Evolutionary conservation across 768 basidiomycete genomes (phyloP).

Genomic region (Dendrothele bispora): DNA sequence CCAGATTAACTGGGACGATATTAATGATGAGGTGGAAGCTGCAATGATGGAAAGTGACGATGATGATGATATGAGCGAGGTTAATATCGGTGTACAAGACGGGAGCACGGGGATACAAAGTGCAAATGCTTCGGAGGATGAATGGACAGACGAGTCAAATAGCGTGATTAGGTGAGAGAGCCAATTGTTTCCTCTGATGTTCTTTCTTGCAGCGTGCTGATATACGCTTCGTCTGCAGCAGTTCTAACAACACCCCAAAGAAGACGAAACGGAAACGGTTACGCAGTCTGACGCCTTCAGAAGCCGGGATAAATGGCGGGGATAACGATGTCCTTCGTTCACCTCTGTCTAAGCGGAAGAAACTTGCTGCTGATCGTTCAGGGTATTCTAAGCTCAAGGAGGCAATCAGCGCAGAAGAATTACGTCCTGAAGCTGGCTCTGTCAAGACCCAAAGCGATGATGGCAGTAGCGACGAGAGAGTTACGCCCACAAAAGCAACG

Average conservation of each 20-base stretch:
- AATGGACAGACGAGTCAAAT: slow-evolving; percentile 50
- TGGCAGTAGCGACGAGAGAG: slow-evolving; percentile 5
- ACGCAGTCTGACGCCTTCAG: slow-evolving; percentile 72
- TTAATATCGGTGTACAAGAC: slow-evolving; percentile 34
- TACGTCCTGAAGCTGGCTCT: slow-evolving; percentile 23
- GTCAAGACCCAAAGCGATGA: slow-evolving; percentile 16
- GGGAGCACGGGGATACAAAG: slow-evolving; percentile 44
- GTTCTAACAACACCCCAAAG: slow-evolving; percentile 40
- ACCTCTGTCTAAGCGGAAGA: slow-evolving; percentile 81
- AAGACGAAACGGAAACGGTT: slow-evolving; percentile 63
- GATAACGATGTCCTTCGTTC: slow-evolving; percentile 54
- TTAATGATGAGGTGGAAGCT: slow-evolving; percentile 85
- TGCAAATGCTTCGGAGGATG: slow-evolving; percentile 49
- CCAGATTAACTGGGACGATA: slow-evolving; percentile 78
- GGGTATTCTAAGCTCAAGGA: slow-evolving; percentile 72
- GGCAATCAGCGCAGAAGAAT: slow-evolving; percentile 56
- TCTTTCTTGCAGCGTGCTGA: slow-evolving; percentile 14
- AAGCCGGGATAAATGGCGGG: slow-evolving; percentile 39
- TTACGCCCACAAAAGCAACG: slow-evolving; percentile 16
- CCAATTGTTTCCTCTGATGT: neutral
- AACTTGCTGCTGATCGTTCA: slow-evolving; percentile 62
- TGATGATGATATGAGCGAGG: slow-evolving; percentile 40
- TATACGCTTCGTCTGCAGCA: slow-evolving; percentile 29
- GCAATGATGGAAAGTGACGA: slow-evolving; percentile 83
- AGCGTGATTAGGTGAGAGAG: slow-evolving; percentile 43